phyloP scores from a whole-genome alignment of 345 rosid genomes.

The Boechera stricta region DNA sequence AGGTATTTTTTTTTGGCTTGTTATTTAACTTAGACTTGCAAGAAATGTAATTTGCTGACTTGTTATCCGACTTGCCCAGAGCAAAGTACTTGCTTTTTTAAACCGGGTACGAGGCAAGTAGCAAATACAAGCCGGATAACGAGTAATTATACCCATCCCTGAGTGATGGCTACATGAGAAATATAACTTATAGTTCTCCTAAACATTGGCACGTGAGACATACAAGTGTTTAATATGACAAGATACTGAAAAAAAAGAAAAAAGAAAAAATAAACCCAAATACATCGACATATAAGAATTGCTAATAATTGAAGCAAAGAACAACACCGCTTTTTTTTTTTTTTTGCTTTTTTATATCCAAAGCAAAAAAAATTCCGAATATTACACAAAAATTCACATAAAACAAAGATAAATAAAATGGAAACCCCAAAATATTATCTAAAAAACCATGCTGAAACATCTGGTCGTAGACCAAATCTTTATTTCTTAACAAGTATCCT shows the following conservation, averaged over 20 bases:
- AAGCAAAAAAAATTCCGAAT: constrained; percentile 24
- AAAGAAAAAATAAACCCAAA: too few species aligned
- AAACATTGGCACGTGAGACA: neutral
- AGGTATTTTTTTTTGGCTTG: too few species aligned
- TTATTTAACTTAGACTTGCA: too few species aligned
- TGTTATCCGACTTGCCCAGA: too few species aligned
- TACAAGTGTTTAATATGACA: neutral
- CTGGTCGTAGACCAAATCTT: constrained; percentile 13
- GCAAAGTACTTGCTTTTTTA: too few species aligned
- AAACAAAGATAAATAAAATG: neutral
- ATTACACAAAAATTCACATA: constrained; percentile 11
- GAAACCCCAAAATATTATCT: constrained; percentile 5
- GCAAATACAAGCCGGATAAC: too few species aligned
- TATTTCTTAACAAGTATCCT: constrained; percentile 21
- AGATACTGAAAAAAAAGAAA: neutral
- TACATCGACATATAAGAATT: neutral
- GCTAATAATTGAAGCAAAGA: constrained; percentile 26
- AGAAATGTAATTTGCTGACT: too few species aligned
- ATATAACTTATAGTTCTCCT: too few species aligned
- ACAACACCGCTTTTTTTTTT: neutral
- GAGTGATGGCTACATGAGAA: too few species aligned
- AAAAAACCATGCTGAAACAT: constrained; percentile 17
- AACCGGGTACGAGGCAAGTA: too few species aligned
- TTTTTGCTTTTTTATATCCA: neutral
- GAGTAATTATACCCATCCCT: too few species aligned